These are phyloP conservation scores for Anethum foeniculum DNA, from an alignment of 140 eudicot species.

Conservation along the genomic window DNA sequence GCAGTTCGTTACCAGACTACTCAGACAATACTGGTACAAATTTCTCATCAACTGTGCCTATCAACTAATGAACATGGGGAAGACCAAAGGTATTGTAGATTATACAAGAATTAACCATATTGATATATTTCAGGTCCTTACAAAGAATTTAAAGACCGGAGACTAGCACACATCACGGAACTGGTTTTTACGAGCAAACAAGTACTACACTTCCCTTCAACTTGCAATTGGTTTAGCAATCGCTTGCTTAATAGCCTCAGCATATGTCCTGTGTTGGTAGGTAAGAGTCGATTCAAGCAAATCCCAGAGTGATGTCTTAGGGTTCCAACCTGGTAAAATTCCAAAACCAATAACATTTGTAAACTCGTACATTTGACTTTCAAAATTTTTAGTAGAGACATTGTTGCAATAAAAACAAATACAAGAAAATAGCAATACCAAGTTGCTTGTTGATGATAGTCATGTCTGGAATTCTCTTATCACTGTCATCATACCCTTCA, in stretches of 20 bases:
- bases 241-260: conserved; percentile 84
- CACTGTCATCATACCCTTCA: conserved; percentile 96
- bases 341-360: neutral
- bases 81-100: conserved; percentile 6
- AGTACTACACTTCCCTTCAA: conserved; percentile 6
- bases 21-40: conserved; percentile 16
- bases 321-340: conserved; percentile 64
- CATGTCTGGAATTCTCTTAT: conserved; percentile 96
- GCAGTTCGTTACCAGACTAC: neutral
- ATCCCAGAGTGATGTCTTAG: conserved; percentile 93
- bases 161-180: conserved; percentile 21
- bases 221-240: conserved; percentile 68
- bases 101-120: conserved; percentile 33
- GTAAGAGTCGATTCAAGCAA: conserved; percentile 95
- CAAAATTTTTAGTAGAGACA: neutral
- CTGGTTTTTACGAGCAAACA: neutral
- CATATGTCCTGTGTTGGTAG: conserved; percentile 95
- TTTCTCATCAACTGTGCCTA: conserved; percentile 18
- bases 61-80: conserved; percentile 9
- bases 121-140: conserved; percentile 23
- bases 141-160: conserved; percentile 32
- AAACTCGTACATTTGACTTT: neutral
- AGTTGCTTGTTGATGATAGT: conserved; percentile 82
- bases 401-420: neutral
- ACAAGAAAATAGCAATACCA: neutral